These are phyloP conservation scores for Picea abies DNA, from an alignment of 83 land plant genomes.

Conservation along the genomic window DNA sequence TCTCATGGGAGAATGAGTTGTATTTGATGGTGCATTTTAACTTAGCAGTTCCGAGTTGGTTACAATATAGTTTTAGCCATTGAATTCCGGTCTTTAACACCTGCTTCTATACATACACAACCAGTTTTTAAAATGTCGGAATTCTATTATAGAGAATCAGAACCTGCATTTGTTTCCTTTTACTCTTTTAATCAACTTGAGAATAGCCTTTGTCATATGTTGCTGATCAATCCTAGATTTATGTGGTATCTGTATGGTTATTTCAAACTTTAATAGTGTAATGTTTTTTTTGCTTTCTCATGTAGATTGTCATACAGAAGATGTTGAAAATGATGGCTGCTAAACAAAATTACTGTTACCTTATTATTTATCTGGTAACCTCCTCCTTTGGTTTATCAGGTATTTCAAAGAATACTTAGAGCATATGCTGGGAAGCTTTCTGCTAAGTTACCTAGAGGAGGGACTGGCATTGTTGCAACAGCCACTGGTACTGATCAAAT, in stretches of 20 bases:
- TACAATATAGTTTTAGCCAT: neutral
- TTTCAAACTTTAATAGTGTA: neutral
- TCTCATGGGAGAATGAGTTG: neutral
- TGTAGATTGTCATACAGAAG: neutral
- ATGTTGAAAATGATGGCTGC: neutral
- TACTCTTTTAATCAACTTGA: neutral
- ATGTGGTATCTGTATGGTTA: neutral
- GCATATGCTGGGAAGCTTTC: slow-evolving; percentile 90
- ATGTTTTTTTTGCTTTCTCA: neutral
- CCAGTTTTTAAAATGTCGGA: neutral
- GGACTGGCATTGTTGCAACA: slow-evolving; percentile 93
- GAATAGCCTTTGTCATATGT: too few species aligned
- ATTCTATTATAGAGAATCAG: neutral
- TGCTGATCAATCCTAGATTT: neutral
- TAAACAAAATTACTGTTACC: neutral
- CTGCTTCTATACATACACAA: neutral
- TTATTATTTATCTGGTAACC: neutral
- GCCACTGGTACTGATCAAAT: slow-evolving; percentile 96
- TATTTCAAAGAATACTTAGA: slow-evolving; percentile 87
- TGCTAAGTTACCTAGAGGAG: slow-evolving; percentile 85
- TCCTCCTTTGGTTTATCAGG: slow-evolving; percentile 40
- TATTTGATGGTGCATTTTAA: neutral
- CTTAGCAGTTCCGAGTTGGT: neutral
- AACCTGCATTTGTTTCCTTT: neutral
- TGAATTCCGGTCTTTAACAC: neutral